phyloP scores from a whole-genome alignment of 2,329 filamentous ascomycete species.

The Aspergillus neoniger region DNA sequence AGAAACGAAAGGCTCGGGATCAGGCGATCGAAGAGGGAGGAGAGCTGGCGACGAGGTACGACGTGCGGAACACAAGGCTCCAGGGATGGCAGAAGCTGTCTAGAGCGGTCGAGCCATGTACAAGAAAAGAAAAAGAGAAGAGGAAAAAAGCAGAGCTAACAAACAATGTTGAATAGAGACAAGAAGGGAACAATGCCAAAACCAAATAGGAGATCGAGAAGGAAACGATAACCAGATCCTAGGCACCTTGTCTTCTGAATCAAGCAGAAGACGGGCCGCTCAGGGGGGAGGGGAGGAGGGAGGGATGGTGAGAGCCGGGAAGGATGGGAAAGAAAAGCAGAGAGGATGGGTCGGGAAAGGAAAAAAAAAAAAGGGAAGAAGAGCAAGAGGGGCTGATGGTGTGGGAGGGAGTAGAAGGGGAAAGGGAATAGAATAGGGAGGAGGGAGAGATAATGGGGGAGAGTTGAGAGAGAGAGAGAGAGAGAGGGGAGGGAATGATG shows the following conservation, averaged over 20 bases:
- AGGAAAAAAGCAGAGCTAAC: background rate
- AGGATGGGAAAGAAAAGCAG: constrained; percentile 26
- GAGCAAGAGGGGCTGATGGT: constrained; percentile 27
- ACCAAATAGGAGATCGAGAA: constrained; percentile 20
- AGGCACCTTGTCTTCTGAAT: constrained; percentile 31
- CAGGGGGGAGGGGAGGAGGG: constrained; percentile 17
- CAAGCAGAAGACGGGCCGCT: constrained; percentile 34
- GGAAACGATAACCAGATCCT: constrained; percentile 28
- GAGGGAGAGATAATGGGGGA: constrained; percentile 35
- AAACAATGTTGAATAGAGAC: constrained; percentile 13
- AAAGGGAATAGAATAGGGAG: constrained; percentile 27
- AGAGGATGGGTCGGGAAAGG: constrained; percentile 21
- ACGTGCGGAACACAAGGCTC: constrained; percentile 31
- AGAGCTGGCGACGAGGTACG: constrained; percentile 31
- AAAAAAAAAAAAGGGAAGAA: constrained; percentile 30
- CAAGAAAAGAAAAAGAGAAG: constrained; percentile 21
- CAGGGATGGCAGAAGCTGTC: constrained; percentile 28
- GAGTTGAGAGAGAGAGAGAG: constrained; percentile 23
- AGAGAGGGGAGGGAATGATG: constrained; percentile 30
- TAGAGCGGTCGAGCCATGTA: constrained; percentile 37
- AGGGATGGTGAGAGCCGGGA: constrained; percentile 17
- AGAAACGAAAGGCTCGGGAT: constrained; percentile 32
- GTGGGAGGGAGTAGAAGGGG: constrained; percentile 20
- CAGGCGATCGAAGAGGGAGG: constrained; percentile 27
- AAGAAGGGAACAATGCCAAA: constrained; percentile 12